A percentile compares a stretch with the other conserved stretches of the same genome.
These are phyloP conservation scores for Lentinus tigrinus DNA, from an alignment of 768 basidiomycete species.

Conservation along the genomic window DNA sequence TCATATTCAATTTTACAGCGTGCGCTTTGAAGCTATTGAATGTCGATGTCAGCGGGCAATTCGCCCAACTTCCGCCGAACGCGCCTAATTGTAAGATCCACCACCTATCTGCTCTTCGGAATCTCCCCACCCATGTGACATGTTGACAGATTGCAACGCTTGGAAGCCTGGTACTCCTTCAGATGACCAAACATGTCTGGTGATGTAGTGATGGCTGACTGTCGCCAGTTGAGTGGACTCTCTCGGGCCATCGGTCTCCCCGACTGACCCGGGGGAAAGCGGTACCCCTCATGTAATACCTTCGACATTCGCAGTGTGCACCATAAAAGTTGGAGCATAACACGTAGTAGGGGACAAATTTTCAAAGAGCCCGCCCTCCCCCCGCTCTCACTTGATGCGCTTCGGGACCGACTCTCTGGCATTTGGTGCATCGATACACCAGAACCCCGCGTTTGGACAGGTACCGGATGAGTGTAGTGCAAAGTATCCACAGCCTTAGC, in stretches of 20 bases:
- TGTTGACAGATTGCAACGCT: background rate
- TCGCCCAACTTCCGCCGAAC: background rate
- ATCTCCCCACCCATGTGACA: background rate
- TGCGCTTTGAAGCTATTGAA: no score
- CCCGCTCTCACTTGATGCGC: no score
- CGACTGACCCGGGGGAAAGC: no score
- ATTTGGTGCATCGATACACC: background rate
- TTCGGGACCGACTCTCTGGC: no score
- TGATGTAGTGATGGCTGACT: no score
- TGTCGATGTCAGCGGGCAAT: background rate
- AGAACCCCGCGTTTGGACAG: background rate
- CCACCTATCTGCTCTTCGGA: background rate
- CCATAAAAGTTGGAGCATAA: background rate
- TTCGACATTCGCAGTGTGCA: no score
- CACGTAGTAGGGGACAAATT: background rate
- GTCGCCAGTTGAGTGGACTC: no score
- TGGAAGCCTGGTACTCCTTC: no score
- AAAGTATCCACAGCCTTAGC: background rate
- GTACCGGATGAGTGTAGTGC: background rate
- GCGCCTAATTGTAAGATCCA: background rate
- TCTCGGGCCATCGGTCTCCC: no score
- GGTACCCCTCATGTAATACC: no score
- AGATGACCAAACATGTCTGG: no score
- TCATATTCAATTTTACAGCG: no score
- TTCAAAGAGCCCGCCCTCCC: background rate